Percentiles rank a stretch among this genome's conserved stretches.
phyloP scores from a whole-genome alignment of 192 early-diverging fungal species.

The Gonapodya sp. region DNA sequence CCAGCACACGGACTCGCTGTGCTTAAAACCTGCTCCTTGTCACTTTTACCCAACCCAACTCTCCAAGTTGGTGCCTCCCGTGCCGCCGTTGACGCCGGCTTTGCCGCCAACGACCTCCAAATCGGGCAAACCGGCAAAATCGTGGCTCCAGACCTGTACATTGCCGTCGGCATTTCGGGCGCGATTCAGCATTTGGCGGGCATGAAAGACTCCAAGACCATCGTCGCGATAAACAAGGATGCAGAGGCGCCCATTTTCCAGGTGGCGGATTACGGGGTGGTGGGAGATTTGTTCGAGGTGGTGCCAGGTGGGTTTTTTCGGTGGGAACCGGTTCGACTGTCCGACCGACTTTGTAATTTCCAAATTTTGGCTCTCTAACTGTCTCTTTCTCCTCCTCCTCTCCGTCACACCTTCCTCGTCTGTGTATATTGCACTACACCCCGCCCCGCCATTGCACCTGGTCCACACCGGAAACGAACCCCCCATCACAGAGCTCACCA shows the following conservation, averaged over 20 bases:
- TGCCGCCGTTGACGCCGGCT: conserved; percentile 95
- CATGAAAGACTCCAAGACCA: conserved; percentile 99
- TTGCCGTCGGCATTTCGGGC: conserved; percentile 93
- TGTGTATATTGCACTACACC: too few species aligned
- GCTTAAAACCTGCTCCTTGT: too few species aligned
- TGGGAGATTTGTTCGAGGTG: conserved; percentile 82
- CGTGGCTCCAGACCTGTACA: conserved; percentile 89
- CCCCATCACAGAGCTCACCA: not conserved
- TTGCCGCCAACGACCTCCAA: conserved; percentile 91
- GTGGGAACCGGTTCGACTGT: too few species aligned
- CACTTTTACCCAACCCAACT: too few species aligned
- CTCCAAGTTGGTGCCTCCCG: conserved; percentile 85
- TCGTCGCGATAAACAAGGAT: conserved; percentile 98
- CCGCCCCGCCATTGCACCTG: too few species aligned
- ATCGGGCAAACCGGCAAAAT: conserved; percentile 98
- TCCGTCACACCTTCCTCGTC: not conserved
- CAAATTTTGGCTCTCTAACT: too few species aligned
- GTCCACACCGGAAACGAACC: too few species aligned
- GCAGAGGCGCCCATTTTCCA: conserved; percentile 97
- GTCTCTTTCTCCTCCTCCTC: not conserved
- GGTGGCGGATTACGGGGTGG: conserved; percentile 92
- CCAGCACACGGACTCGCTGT: too few species aligned
- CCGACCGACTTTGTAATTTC: too few species aligned
- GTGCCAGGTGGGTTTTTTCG: conserved; percentile 4
- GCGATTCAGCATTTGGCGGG: conserved; percentile 79